Evolutionary conservation across 441 rosid genomes (phyloP).

Genomic region (Aleurites moluccanus): DNA sequence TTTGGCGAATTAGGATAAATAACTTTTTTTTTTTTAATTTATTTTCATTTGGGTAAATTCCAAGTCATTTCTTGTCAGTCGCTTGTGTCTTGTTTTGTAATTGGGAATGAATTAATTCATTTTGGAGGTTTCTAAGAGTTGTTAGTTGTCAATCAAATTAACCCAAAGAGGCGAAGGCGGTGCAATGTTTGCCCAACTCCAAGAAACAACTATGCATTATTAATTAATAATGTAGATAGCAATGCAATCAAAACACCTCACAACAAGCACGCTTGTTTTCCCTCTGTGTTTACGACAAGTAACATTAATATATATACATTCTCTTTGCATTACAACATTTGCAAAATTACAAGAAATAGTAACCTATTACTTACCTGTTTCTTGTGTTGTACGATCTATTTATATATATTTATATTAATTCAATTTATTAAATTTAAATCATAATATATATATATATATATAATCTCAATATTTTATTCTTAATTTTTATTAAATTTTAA

Average conservation of each 20-base stretch:
- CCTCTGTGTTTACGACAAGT: constrained; percentile 9
- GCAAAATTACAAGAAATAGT: background rate
- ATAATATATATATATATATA: too few species aligned
- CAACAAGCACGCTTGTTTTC: background rate
- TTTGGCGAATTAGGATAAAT: background rate
- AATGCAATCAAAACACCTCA: background rate
- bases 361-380: too few species aligned
- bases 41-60: too few species aligned
- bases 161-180: background rate
- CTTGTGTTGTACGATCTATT: too few species aligned
- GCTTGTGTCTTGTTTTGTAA: background rate
- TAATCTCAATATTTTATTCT: too few species aligned
- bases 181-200: background rate
- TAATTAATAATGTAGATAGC: background rate
- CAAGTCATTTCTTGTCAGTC: background rate
- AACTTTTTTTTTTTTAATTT: too few species aligned
- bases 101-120: background rate
- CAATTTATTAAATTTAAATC: too few species aligned
- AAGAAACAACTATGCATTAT: background rate
- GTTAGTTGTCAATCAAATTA: background rate
- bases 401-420: too few species aligned
- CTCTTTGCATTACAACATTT: constrained; percentile 1
- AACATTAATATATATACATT: background rate
- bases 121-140: background rate
- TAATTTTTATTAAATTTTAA: too few species aligned